phyloP scores from a whole-genome alignment of 2,329 filamentous ascomycete genomes.

The Cercospora zeina region DNA sequence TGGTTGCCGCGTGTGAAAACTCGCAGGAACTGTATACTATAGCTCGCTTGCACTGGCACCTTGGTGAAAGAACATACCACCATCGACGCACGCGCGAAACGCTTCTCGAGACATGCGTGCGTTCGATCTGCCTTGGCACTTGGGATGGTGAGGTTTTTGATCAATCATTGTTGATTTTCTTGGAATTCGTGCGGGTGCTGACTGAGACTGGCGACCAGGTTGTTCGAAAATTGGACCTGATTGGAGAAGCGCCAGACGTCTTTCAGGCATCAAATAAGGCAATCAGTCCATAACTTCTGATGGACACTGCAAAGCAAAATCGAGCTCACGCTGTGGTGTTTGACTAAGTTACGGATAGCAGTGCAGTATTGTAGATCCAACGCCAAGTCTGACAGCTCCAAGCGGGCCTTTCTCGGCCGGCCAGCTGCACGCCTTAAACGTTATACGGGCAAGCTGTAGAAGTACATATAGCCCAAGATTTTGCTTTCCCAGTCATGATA shows the following conservation, averaged over 20 bases:
- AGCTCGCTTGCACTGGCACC: neutral
- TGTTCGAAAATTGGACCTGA: neutral
- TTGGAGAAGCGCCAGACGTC: neutral
- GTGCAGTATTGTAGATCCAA: neutral
- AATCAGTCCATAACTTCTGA: neutral
- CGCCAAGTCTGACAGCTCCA: neutral
- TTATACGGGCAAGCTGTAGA: slow-evolving; percentile 3
- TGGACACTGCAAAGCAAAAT: neutral
- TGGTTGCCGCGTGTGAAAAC: no score
- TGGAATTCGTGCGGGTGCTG: neutral
- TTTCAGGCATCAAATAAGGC: neutral
- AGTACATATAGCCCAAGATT: neutral
- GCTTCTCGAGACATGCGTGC: neutral
- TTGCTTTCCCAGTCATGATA: neutral
- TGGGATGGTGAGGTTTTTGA: neutral
- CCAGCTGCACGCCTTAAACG: slow-evolving; percentile 5
- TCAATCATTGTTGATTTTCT: neutral
- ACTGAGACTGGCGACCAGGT: neutral
- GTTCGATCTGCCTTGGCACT: neutral
- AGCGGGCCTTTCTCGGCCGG: slow-evolving; percentile 9
- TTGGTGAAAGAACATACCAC: neutral
- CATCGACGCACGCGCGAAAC: neutral
- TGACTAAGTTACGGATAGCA: neutral
- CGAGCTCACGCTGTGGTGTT: neutral
- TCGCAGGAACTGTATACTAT: neutral